Percentiles rank a stretch among this genome's conserved stretches.
These are phyloP conservation scores for Aspergillus sp. DNA, from an alignment of 2,329 filamentous ascomycete species.

Conservation along the genomic window DNA sequence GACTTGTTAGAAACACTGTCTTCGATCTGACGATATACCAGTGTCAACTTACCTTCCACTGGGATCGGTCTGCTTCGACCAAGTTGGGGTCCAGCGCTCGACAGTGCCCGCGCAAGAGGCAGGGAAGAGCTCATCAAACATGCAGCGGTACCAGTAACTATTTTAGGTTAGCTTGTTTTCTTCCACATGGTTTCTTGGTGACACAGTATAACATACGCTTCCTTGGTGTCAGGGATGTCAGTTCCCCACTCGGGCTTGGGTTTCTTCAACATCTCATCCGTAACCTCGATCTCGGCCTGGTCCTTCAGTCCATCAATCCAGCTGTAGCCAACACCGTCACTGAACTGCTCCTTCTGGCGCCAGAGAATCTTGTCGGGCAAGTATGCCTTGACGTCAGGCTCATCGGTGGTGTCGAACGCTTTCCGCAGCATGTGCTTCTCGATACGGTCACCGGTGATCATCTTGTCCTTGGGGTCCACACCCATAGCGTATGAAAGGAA, in stretches of 20 bases:
- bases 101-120: slow-evolving; percentile 86
- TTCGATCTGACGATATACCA: not conserved
- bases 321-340: slow-evolving; percentile 94
- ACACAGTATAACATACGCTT: slow-evolving; percentile 60
- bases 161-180: slow-evolving; percentile 11
- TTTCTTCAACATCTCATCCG: slow-evolving; percentile 97
- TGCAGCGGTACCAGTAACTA: slow-evolving; percentile 92
- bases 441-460: slow-evolving; percentile 83
- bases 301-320: slow-evolving; percentile 99
- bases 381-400: slow-evolving; percentile 76
- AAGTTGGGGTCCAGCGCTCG: slow-evolving; percentile 93
- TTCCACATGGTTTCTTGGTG: not conserved
- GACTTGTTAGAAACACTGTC: slow-evolving; percentile 5
- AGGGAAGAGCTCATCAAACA: slow-evolving; percentile 99
- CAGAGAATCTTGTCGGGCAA: slow-evolving; percentile 95
- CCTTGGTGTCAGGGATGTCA: slow-evolving; percentile 93
- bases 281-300: slow-evolving; percentile 81
- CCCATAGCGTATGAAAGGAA: slow-evolving; percentile 92
- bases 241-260: slow-evolving; percentile 92
- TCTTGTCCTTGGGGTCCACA: slow-evolving; percentile 90
- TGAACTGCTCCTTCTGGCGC: slow-evolving; percentile 99
- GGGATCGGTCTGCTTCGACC: slow-evolving; percentile 94
- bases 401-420: slow-evolving; percentile 89
- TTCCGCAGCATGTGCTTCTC: slow-evolving; percentile 99
- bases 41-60: slow-evolving; percentile 69